Conservation (phyloP, 768 basidiomycete genomes). For the Mycena pura region DNA sequence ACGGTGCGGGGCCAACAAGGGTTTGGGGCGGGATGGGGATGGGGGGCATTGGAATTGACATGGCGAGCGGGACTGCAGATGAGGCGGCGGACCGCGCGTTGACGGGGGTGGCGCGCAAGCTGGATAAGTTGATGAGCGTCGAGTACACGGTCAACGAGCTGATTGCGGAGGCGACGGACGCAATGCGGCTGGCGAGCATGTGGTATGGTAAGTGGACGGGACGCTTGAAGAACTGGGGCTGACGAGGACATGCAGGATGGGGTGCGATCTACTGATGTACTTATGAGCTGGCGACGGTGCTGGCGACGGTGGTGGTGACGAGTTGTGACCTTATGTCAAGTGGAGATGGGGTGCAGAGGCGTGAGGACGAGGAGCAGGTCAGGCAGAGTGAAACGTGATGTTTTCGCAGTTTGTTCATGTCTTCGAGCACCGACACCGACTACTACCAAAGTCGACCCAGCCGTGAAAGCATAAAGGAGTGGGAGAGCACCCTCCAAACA, state of each 20-base stretch:
- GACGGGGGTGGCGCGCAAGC: slow-evolving; percentile 77
- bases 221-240: not conserved
- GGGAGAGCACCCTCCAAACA: slow-evolving; percentile 72
- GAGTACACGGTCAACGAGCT: slow-evolving; percentile 95
- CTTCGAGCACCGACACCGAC: slow-evolving; percentile 1
- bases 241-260: slow-evolving; percentile 36
- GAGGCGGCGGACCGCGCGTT: slow-evolving; percentile 93
- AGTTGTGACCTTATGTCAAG: not conserved
- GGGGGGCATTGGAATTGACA: slow-evolving; percentile 62
- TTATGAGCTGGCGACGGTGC: not conserved
- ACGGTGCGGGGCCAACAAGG: slow-evolving; percentile 25
- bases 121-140: slow-evolving; percentile 85
- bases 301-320: not conserved
- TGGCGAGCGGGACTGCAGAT: slow-evolving; percentile 70
- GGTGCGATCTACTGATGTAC: slow-evolving; percentile 30
- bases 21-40: slow-evolving; percentile 35
- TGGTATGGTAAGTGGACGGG: slow-evolving; percentile 72
- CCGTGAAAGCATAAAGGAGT: slow-evolving; percentile 78
- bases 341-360: not conserved
- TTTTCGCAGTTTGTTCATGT: not conserved
- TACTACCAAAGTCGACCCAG: slow-evolving; percentile 61
- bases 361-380: too few species aligned
- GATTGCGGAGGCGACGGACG: slow-evolving; percentile 86
- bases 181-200: slow-evolving; percentile 77
- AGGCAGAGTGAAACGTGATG: slow-evolving; percentile 27